phyloP scores from a whole-genome alignment of 2,329 filamentous ascomycete species.

The Microdochium nivale region DNA sequence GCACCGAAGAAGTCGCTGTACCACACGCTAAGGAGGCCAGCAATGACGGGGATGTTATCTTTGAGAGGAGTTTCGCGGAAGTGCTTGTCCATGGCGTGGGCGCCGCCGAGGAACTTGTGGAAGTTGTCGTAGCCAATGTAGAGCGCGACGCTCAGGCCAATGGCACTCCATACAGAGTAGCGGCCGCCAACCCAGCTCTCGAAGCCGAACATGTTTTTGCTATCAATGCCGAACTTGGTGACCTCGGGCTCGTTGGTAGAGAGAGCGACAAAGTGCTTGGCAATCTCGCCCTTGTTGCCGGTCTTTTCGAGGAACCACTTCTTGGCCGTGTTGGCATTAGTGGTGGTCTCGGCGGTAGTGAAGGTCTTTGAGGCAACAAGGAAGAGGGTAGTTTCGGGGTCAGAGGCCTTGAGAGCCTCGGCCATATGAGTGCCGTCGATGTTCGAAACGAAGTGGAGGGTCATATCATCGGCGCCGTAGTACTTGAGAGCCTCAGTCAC shows the following conservation, averaged over 20 bases:
- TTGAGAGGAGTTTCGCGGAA: constrained; percentile 85
- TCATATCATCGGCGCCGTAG: constrained; percentile 80
- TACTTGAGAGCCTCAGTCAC: constrained; percentile 95
- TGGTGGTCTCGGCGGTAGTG: constrained; percentile 93
- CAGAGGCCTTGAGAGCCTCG: constrained; percentile 78
- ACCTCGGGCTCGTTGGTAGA: constrained; percentile 95
- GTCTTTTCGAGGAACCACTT: constrained; percentile 87
- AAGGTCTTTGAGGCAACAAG: constrained; percentile 98
- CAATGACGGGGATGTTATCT: constrained; percentile 90
- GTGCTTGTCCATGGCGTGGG: constrained; percentile 97
- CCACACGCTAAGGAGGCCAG: constrained; percentile 92
- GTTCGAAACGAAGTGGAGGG: constrained; percentile 97
- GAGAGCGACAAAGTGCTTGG: constrained; percentile 97
- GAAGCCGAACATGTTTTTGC: constrained; percentile 99
- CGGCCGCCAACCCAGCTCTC: constrained; percentile 97
- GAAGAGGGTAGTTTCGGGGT: constrained; percentile 98
- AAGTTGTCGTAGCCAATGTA: constrained; percentile 99
- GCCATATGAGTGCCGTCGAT: constrained; percentile 98
- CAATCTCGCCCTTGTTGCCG: constrained; percentile 71
- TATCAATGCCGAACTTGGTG: constrained; percentile 96
- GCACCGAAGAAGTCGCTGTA: constrained; percentile 99
- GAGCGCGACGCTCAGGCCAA: constrained; percentile 85
- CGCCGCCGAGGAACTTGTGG: constrained; percentile 88
- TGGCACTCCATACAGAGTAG: constrained; percentile 98
- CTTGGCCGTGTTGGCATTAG: constrained; percentile 97